Base-by-base conservation (phyloP, 805 yeast genomes). In the Lipomyces yamanashiensis region DNA sequence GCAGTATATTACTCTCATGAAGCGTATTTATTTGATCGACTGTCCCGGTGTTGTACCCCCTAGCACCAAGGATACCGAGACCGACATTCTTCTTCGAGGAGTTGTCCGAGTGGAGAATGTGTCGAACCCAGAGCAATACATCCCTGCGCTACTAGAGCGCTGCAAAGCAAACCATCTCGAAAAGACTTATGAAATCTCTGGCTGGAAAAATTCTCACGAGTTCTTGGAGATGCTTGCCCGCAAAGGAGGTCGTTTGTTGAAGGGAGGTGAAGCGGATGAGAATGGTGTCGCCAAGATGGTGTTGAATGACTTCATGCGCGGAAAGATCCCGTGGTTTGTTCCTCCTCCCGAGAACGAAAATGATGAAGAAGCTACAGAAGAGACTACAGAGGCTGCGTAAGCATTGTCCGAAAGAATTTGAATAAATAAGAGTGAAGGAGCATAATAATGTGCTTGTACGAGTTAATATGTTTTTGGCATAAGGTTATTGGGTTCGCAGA, bases 31-130 rank as follows among this genome's bases (percentile, higher is more conserved):
- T 78, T 80, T 93, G 72, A 95, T 93, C 73, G 99, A 93, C 79
- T 95, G 99, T 81, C 99, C 99, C 1, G 99, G 99, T 78, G 93
- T 93, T 74, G 99, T 93, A 21, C 99, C 99, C 9, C 99, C 99
- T 34, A 89, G 96, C 17, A 75, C 86, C 36, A 91, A 87, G 72
- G 99, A 95, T 75, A 78, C 93, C 0, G 96, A 91, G 75, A 86
- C 96, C 34, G 98, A 93, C 76, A 91, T 93, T 72, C 77, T 93
- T 69, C 90, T 93, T 78, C 86, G 97, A 77, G 99, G 99, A 75
- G 99, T 95, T 19, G 99, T 93, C 1, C 88, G 99, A 80, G 97
- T 93, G n/a, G 99, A 93, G 76, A 96, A 93, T 74, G 98, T 95
- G 54, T 85, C 96, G 0, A 82, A 90, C 73, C 98, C 99, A 5